phyloP scores from a whole-genome alignment of 2,329 filamentous ascomycete species.

The Apiospora saccharicola region DNA sequence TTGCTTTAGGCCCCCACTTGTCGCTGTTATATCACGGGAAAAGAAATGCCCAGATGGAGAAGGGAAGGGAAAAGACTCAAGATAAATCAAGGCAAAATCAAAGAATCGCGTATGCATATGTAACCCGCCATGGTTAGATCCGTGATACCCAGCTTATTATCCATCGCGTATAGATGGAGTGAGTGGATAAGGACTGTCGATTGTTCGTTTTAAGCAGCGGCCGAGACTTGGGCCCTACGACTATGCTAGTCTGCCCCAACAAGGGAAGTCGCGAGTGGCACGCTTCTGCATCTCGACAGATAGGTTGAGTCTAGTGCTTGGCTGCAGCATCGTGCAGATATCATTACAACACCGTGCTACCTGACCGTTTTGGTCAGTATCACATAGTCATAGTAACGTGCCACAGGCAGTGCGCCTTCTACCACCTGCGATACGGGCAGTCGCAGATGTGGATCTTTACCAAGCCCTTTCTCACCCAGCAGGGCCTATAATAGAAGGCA shows the following conservation, averaged over 20 bases:
- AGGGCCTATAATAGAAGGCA: neutral
- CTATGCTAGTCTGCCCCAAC: constrained; percentile 10
- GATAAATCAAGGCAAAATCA: constrained; percentile 30
- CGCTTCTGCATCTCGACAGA: constrained; percentile 43
- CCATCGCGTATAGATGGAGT: neutral
- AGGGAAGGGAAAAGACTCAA: neutral
- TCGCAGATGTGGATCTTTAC: neutral
- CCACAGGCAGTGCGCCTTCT: constrained; percentile 12
- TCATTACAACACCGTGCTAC: constrained; percentile 37
- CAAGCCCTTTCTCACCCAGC: neutral
- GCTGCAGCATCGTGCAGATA: constrained; percentile 44
- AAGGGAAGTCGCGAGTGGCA: constrained; percentile 9
- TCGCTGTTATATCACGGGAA: constrained; percentile 17
- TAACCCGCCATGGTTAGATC: constrained; percentile 43
- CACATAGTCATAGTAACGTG: constrained; percentile 11
- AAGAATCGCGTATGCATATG: constrained; percentile 38
- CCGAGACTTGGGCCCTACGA: constrained; percentile 4
- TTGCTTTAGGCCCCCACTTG: neutral
- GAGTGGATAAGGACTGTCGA: constrained; percentile 8
- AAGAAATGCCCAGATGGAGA: neutral
- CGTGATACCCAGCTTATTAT: constrained; percentile 33
- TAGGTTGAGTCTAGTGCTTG: constrained; percentile 40
- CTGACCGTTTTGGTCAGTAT: constrained; percentile 39
- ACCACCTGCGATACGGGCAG: neutral
- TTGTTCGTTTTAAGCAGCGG: constrained; percentile 18